Conservation (phyloP, 768 basidiomycete species). For the Suillus weaverae region DNA sequence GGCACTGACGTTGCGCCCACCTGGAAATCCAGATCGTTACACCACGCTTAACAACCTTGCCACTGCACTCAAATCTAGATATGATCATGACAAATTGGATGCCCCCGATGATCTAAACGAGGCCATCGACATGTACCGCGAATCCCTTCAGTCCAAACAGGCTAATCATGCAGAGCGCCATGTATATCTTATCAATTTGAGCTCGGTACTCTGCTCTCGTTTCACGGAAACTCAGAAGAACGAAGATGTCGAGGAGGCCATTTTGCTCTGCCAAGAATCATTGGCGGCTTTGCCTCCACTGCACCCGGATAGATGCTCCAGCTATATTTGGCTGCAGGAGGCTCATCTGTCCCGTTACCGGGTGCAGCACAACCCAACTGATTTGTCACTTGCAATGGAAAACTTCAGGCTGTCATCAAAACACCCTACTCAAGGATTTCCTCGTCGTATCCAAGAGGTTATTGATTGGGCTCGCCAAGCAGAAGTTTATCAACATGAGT, state of each 20-base stretch:
- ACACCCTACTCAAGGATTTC: background rate
- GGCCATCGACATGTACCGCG: slow-evolving; percentile 6
- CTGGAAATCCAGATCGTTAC: slow-evolving; percentile 4
- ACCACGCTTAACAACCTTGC: background rate
- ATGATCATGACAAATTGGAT: slow-evolving; percentile 8
- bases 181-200: slow-evolving; percentile 3
- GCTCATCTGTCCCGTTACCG: background rate
- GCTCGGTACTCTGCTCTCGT: slow-evolving; percentile 10
- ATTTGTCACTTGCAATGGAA: background rate
- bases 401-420: background rate
- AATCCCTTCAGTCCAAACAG: background rate
- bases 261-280: slow-evolving; percentile 4
- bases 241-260: slow-evolving; percentile 7
- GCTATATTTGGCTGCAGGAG: background rate
- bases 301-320: slow-evolving; percentile 6
- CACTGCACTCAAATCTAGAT: slow-evolving; percentile 8
- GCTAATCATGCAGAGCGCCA: background rate
- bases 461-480: no score
- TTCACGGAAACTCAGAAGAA: background rate
- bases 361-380: background rate
- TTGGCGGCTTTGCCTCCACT: background rate
- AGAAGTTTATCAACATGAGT: no score
- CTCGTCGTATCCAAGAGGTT: background rate
- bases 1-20: slow-evolving; percentile 3
- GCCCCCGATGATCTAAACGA: slow-evolving; percentile 17